phyloP scores from a whole-genome alignment of 2,329 filamentous ascomycete genomes.

The Phialocephala subalpina region DNA sequence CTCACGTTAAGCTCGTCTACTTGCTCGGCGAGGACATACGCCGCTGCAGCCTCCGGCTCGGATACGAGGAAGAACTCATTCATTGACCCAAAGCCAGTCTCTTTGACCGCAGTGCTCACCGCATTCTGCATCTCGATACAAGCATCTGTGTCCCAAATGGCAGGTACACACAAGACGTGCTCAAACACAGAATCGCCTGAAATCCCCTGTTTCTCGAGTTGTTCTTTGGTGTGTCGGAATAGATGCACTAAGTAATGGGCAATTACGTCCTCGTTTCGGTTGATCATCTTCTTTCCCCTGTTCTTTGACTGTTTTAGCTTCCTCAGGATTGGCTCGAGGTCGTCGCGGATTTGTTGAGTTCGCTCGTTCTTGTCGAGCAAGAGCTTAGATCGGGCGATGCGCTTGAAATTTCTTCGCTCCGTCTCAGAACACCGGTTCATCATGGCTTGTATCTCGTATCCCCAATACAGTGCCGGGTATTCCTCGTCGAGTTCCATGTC shows the following conservation, averaged over 20 bases:
- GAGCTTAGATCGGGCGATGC: background rate
- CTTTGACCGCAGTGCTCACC: background rate
- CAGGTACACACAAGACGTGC: background rate
- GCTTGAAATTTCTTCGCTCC: background rate
- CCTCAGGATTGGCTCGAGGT: background rate
- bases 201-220: background rate
- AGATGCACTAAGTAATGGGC: background rate
- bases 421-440: background rate
- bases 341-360: background rate
- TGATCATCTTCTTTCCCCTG: background rate
- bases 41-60: background rate
- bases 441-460: background rate
- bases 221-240: background rate
- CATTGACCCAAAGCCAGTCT: background rate
- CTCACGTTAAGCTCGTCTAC: background rate
- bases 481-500: background rate
- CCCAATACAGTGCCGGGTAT: background rate
- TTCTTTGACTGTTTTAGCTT: background rate
- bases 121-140: background rate
- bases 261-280: background rate
- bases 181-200: background rate
- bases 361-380: background rate
- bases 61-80: background rate
- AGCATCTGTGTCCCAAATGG: background rate
- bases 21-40: slow-evolving; percentile 1